Percentiles rank a stretch among this genome's conserved stretches.
Evolutionary conservation across 306 rosid genomes (phyloP).

Genomic region (Medicago ruthenica): DNA sequence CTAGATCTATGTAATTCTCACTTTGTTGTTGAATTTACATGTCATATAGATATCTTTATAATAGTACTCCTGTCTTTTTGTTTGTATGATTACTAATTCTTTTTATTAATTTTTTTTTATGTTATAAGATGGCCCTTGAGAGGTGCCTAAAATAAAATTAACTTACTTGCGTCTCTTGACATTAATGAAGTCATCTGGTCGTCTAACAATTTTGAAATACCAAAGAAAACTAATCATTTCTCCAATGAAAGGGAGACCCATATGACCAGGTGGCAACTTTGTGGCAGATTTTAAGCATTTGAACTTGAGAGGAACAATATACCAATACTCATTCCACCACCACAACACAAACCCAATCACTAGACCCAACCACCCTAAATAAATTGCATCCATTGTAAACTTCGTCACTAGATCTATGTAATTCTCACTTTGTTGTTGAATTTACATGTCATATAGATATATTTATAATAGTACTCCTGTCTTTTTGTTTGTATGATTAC

Average conservation of each 20-base stretch:
- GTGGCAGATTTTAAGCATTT: neutral
- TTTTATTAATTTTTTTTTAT: neutral
- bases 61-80: neutral
- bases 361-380: neutral
- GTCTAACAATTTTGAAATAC: slow-evolving; percentile 55
- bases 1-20: neutral
- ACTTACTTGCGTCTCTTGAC: slow-evolving; percentile 51
- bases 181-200: slow-evolving; percentile 54
- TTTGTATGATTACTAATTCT: neutral
- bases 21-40: neutral
- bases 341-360: slow-evolving; percentile 1
- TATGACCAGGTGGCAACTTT: slow-evolving; percentile 9
- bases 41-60: neutral
- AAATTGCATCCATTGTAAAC: slow-evolving; percentile 24
- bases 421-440: neutral
- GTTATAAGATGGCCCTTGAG: neutral
- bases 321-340: slow-evolving; percentile 40
- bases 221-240: slow-evolving; percentile 48
- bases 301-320: slow-evolving; percentile 6
- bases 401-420: neutral
- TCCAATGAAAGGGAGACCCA: slow-evolving; percentile 25
- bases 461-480: neutral
- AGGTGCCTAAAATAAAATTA: neutral
- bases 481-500: neutral
- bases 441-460: neutral